Evolutionary conservation across 1,284 basidiomycete genomes (phyloP).

Genomic region (Pseudozyma hubeiensis): DNA sequence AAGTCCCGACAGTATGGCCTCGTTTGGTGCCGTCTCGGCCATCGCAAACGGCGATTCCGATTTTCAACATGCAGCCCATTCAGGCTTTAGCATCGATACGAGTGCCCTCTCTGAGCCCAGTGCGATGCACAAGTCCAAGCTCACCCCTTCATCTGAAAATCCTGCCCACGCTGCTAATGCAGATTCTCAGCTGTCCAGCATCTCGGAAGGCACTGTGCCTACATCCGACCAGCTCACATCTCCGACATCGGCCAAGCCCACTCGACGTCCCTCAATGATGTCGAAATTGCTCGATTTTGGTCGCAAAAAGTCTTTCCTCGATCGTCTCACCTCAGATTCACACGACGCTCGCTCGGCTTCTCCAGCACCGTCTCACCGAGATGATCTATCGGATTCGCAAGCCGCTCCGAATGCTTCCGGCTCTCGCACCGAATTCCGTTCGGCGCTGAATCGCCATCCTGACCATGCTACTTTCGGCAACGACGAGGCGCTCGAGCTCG

Average conservation of each 20-base stretch:
- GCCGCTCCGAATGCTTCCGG: constrained; percentile 2
- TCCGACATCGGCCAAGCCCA: constrained; percentile 11
- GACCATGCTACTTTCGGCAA: constrained; percentile 15
- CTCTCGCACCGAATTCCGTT: constrained; percentile 23
- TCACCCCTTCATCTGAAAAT: constrained; percentile 7
- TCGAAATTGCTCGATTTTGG: constrained; percentile 46
- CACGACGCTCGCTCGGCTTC: constrained; percentile 17
- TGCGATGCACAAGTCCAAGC: neutral
- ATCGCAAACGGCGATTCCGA: constrained; percentile 20
- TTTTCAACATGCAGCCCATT: constrained; percentile 11
- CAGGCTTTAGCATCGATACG: constrained; percentile 19
- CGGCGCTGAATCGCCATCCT: constrained; percentile 20
- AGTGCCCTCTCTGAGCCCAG: neutral
- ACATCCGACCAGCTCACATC: constrained; percentile 19
- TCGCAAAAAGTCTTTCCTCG: constrained; percentile 40
- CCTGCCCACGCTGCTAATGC: constrained; percentile 7
- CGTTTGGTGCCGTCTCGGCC: constrained; percentile 20
- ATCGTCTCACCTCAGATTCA: constrained; percentile 19
- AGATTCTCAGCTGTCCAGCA: constrained; percentile 28
- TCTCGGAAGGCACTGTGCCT: constrained; percentile 31
- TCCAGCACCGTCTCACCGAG: constrained; percentile 15
- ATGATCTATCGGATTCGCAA: constrained; percentile 6
- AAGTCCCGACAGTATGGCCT: constrained; percentile 34
- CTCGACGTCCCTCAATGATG: constrained; percentile 46
- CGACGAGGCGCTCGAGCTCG: constrained; percentile 53